Base-by-base conservation (phyloP, 1,284 basidiomycete species). In the Heliocybe sulcata region DNA sequence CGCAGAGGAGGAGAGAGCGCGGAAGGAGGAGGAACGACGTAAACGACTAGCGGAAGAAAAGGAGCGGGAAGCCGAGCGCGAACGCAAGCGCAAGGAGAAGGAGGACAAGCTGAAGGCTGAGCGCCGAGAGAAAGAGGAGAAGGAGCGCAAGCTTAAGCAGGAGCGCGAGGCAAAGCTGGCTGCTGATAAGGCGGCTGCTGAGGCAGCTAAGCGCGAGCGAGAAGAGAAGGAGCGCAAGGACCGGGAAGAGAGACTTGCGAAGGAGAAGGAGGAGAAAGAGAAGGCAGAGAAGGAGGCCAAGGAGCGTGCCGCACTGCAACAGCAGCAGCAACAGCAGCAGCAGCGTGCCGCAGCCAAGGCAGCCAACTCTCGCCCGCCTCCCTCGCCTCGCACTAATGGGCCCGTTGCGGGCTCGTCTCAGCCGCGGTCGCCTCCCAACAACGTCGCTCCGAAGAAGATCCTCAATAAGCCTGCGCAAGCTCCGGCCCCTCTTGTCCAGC, bases 11-110 rank as follows among this genome's bases (percentile, higher is more conserved):
- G 92, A 94, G 69, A 82, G 79, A 59, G 74, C 78, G 53, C 79
- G 83, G 57, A 90, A 85, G 66, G 88, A 88, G 55, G 90, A 92
- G 67, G 90, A 92, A 64, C 82, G 82, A 63, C 79, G 82, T 54
- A 86, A 83, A 64, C 82, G 83, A 52, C 75, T 86, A 59, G 80
- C 82, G 47, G 87, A 90, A 61, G 88, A 92, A 62, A 75, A 76
- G 61, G 80, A 80, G 57, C 74, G 77, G 8, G 77, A 81, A 56
- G 79, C 79, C 25, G 90, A 92, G 63, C 79, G 83, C 48, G 83
- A 85, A 57, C 76, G 79, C 20, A 72, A 77, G 61, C 79, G 77
- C 42, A 80, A 77, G 61, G 79, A 87, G 63, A 79, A 76, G 60
- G 85, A 88, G 62, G 87, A 91, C 64, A 83, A 74, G 62, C 68